Evolutionary conservation across 2,329 filamentous ascomycete species (phyloP).

Genomic region (Exophiala sp.): DNA sequence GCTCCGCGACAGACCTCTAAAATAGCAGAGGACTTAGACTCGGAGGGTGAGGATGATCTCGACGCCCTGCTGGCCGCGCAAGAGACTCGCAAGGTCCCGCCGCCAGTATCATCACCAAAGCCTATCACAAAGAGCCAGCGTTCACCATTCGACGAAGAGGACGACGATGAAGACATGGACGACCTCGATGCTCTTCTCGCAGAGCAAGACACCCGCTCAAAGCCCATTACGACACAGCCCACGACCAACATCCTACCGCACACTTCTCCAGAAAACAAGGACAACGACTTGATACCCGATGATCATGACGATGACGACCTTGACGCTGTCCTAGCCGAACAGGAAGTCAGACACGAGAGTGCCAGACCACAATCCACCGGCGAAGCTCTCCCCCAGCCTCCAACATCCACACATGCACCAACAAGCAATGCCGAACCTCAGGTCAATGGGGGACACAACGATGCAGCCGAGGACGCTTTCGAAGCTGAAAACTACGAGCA

Average conservation of each 20-base stretch:
- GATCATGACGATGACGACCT: slow-evolving; percentile 8
- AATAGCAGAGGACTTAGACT: slow-evolving; percentile 11
- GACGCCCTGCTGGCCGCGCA: slow-evolving; percentile 29
- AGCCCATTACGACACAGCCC: not conserved
- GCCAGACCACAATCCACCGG: not conserved
- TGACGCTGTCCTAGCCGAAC: slow-evolving; percentile 11
- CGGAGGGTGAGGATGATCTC: slow-evolving; percentile 29
- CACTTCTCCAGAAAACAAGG: no score
- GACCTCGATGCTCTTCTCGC: slow-evolving; percentile 19
- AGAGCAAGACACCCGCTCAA: slow-evolving; percentile 12
- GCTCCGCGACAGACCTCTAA: not conserved
- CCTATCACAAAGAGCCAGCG: not conserved
- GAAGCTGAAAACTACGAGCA: not conserved
- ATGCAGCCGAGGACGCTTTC: not conserved
- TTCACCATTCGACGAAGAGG: slow-evolving; percentile 7
- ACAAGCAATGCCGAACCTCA: no score
- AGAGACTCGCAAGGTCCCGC: slow-evolving; percentile 10
- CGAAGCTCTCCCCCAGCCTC: not conserved
- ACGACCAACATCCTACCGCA: not conserved
- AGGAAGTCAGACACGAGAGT: slow-evolving; percentile 4
- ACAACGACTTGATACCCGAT: no score
- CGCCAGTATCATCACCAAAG: not conserved
- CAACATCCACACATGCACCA: no score
- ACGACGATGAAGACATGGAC: slow-evolving; percentile 14
- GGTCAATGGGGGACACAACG: no score